A percentile compares a stretch with the other conserved stretches of the same genome.
Conservation (phyloP, 2,329 filamentous ascomycete species). For the Arthrobotrys musiformis region DNA sequence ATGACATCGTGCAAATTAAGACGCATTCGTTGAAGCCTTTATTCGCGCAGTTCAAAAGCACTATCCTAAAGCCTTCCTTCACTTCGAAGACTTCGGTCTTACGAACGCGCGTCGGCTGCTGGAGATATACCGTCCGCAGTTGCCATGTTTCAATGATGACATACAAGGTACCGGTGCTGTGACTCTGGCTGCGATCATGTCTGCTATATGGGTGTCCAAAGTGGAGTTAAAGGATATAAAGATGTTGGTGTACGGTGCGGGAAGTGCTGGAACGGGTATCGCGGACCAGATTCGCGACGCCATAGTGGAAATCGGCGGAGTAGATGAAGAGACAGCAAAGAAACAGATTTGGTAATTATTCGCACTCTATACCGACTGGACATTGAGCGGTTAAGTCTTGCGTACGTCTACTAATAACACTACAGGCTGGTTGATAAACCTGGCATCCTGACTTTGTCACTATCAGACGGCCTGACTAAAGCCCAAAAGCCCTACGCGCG, state of each 20-base stretch:
- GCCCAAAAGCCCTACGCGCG: conserved; percentile 77
- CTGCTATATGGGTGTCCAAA: conserved; percentile 76
- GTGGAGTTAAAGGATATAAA: conserved; percentile 75
- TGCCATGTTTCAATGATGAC: conserved; percentile 91
- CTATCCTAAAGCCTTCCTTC: conserved; percentile 83
- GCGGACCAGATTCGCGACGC: conserved; percentile 85
- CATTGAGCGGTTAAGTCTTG: background rate
- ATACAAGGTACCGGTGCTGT: conserved; percentile 90
- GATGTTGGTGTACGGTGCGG: conserved; percentile 81
- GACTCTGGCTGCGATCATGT: conserved; percentile 82
- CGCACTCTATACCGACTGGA: background rate
- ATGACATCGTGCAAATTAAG: too few relatives aligned
- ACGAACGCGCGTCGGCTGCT: conserved; percentile 79
- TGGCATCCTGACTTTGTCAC: conserved; percentile 75
- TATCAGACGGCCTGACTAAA: conserved; percentile 71
- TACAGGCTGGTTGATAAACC: conserved; percentile 81
- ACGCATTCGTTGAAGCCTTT: conserved; percentile 80
- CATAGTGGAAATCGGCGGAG: conserved; percentile 74
- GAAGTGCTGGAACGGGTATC: conserved; percentile 73
- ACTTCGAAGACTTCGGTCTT: conserved; percentile 90
- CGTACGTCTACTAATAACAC: background rate
- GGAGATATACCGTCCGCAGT: conserved; percentile 76
- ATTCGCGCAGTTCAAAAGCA: conserved; percentile 74
- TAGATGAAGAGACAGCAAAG: conserved; percentile 77
- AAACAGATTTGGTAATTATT: conserved; percentile 77